These are phyloP conservation scores for Dendrobium nobile DNA, from an alignment of 106 monocot species.

Conservation along the genomic window DNA sequence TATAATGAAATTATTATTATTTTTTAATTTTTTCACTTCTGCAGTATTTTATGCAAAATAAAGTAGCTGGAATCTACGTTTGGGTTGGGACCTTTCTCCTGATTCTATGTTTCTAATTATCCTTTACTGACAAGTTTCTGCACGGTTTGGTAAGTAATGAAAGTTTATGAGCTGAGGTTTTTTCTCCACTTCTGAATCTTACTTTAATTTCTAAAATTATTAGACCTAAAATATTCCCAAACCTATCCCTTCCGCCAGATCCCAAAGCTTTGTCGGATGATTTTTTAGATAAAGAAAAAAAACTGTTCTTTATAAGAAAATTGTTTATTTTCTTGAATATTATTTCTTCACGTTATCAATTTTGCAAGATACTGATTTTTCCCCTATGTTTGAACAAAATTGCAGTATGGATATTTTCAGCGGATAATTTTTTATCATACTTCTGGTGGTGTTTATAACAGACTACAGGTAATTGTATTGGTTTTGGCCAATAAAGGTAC, in stretches of 20 bases:
- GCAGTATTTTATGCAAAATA: too few relatives aligned
- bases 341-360: not conserved
- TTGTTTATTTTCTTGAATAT: not conserved
- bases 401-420: constrained; percentile 69
- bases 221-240: not conserved
- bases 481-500: not conserved
- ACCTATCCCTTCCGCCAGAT: too few relatives aligned
- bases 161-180: too few relatives aligned
- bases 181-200: not conserved
- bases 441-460: constrained; percentile 99
- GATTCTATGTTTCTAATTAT: too few relatives aligned
- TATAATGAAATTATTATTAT: too few relatives aligned
- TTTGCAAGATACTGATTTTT: not conserved
- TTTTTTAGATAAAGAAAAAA: not conserved
- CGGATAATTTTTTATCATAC: constrained; percentile 74
- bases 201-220: not conserved
- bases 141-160: too few relatives aligned
- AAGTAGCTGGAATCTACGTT: too few relatives aligned
- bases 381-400: not conserved
- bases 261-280: too few relatives aligned
- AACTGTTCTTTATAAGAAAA: not conserved
- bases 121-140: too few relatives aligned
- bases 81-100: too few relatives aligned
- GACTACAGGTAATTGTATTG: constrained; percentile 51
- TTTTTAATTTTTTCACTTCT: too few relatives aligned